A percentile compares a stretch with the other conserved stretches of the same genome.
Evolutionary conservation across 225 moss, liverwort and hornwort genomes (phyloP).

Genomic region (Rhytidiadelphus loreus): DNA sequence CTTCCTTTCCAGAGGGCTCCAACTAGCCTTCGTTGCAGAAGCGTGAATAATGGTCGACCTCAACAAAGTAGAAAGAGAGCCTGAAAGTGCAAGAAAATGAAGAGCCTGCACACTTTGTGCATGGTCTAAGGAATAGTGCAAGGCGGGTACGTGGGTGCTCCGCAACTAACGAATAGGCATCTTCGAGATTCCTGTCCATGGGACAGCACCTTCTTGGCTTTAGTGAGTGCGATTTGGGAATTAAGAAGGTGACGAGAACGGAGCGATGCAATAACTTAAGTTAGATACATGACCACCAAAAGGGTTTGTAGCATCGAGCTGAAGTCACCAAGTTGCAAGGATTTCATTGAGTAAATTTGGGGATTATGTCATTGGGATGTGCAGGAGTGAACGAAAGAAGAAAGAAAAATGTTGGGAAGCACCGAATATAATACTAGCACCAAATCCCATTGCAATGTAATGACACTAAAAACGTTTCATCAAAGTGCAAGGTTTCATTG

Average conservation of each 20-base stretch:
- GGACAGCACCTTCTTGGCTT: neutral
- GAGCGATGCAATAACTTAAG: neutral
- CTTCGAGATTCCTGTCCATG: neutral
- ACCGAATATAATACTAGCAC: neutral
- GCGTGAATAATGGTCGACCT: neutral
- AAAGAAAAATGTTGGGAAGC: neutral
- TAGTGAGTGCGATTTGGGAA: neutral
- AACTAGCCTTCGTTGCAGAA: neutral
- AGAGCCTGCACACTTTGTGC: neutral
- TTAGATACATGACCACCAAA: neutral
- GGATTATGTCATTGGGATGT: neutral
- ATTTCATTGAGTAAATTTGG: too few species aligned
- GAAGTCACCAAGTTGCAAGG: neutral
- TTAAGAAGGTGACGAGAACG: neutral
- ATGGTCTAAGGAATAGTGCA: neutral
- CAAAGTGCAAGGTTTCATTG: too few species aligned
- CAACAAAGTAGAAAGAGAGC: neutral
- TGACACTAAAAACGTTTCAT: too few species aligned
- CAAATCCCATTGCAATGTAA: neutral
- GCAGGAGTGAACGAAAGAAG: neutral
- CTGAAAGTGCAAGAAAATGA: slow-evolving; percentile 16
- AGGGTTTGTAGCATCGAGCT: neutral
- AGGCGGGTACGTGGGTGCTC: neutral
- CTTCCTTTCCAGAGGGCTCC: neutral
- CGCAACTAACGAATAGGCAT: neutral